Percentiles rank a stretch among this genome's conserved stretches.
Evolutionary conservation across 495 filamentous ascomycete species (phyloP).

Genomic region (Xylaria venustula): DNA sequence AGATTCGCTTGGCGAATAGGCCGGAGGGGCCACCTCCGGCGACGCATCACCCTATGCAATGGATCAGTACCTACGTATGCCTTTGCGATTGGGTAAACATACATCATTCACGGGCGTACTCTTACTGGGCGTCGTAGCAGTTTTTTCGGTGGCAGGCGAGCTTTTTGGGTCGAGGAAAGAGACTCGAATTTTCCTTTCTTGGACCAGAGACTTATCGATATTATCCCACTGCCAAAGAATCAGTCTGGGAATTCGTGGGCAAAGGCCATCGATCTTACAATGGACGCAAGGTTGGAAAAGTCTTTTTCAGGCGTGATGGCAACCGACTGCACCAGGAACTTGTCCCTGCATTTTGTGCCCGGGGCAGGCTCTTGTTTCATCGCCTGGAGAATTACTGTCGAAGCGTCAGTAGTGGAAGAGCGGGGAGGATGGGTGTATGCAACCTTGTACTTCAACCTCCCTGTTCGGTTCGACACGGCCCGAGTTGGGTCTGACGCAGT

Average conservation of each 20-base stretch:
- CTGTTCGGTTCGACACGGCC: conserved; percentile 87
- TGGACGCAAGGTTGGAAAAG: conserved; percentile 69
- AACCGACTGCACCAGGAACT: conserved; percentile 96
- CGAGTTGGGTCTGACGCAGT: conserved; percentile 96
- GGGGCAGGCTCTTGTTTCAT: conserved; percentile 91
- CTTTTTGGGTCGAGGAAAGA: conserved; percentile 66
- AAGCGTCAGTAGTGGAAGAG: conserved; percentile 17
- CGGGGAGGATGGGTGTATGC: conserved; percentile 24
- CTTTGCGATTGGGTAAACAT: neutral
- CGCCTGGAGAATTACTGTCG: conserved; percentile 84
- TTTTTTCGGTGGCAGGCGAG: conserved; percentile 16
- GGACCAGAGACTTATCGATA: conserved; percentile 71
- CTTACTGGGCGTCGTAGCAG: conserved; percentile 24
- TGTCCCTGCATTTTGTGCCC: conserved; percentile 91
- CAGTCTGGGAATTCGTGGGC: conserved; percentile 11
- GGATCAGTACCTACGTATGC: neutral
- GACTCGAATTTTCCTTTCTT: conserved; percentile 97
- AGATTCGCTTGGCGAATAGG: conserved; percentile 24
- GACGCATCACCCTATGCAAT: conserved; percentile 16
- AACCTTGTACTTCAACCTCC: conserved; percentile 90
- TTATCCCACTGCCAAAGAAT: conserved; percentile 60
- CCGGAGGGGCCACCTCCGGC: conserved; percentile 21
- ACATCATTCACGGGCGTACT: conserved; percentile 21
- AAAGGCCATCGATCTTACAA: conserved; percentile 58
- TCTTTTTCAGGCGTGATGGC: conserved; percentile 81